phyloP scores from a whole-genome alignment of 768 basidiomycete genomes.

The Amanita brunnescens region DNA sequence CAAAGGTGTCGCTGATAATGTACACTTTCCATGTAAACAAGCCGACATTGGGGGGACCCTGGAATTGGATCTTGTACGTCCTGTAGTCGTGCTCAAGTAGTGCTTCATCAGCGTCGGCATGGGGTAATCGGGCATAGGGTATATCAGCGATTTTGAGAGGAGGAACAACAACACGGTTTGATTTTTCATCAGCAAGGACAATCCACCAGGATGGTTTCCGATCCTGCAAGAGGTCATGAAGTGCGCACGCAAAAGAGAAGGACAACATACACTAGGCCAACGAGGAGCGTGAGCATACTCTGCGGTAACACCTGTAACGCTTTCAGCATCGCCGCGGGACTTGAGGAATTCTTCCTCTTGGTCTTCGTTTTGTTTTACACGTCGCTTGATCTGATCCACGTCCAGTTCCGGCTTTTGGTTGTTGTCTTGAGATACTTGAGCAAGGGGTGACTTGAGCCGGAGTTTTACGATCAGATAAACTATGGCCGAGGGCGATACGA shows the following conservation, averaged over 20 bases:
- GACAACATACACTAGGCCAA: constrained; percentile 72
- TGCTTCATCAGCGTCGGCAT: constrained; percentile 8
- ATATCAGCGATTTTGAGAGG: constrained; percentile 77
- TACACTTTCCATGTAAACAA: constrained; percentile 85
- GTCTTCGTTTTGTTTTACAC: constrained; percentile 42
- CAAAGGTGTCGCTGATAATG: constrained; percentile 80
- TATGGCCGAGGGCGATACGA: constrained; percentile 82
- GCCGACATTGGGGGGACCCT: constrained; percentile 80
- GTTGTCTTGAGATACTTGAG: constrained; percentile 9
- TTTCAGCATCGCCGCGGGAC: constrained; percentile 55
- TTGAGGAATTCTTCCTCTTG: constrained; percentile 66
- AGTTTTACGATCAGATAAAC: constrained; percentile 83
- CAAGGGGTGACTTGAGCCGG: constrained; percentile 53
- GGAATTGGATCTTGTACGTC: constrained; percentile 88
- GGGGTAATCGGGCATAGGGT: constrained; percentile 45
- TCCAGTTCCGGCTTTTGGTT: constrained; percentile 31
- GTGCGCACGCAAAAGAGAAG: neutral
- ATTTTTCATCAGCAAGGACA: constrained; percentile 80
- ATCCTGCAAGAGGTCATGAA: constrained; percentile 34
- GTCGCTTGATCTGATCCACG: constrained; percentile 39
- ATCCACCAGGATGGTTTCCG: constrained; percentile 94
- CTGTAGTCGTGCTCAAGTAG: constrained; percentile 50
- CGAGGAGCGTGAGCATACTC: constrained; percentile 78
- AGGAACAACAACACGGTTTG: constrained; percentile 78
- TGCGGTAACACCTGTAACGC: constrained; percentile 26